phyloP scores from a whole-genome alignment of 1,284 basidiomycete species.

The Sporisorium sorghi region DNA sequence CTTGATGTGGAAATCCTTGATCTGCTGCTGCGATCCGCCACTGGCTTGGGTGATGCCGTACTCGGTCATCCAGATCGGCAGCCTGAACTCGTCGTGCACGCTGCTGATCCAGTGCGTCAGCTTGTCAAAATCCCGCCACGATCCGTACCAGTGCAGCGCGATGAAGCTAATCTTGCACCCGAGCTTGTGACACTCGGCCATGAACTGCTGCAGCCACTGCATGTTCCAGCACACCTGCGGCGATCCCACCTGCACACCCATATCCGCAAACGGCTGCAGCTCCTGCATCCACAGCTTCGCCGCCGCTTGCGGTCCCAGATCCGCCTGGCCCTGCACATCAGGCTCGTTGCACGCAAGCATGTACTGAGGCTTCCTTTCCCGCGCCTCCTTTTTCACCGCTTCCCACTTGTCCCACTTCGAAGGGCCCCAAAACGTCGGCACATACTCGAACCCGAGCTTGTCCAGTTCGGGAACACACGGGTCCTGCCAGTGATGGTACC shows the following conservation, averaged over 20 bases:
- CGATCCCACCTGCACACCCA: constrained; percentile 58
- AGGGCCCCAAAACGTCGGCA: constrained; percentile 65
- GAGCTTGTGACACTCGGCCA: constrained; percentile 49
- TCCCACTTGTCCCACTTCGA: constrained; percentile 54
- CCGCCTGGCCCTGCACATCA: constrained; percentile 58
- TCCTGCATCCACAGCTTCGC: constrained; percentile 60
- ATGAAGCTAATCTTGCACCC: constrained; percentile 62
- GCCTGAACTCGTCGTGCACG: constrained; percentile 45
- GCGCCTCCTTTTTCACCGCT: constrained; percentile 48
- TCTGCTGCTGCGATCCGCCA: constrained; percentile 39
- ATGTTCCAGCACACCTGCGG: constrained; percentile 66
- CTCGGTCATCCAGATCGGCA: constrained; percentile 66
- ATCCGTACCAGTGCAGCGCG: constrained; percentile 68
- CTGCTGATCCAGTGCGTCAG: constrained; percentile 55
- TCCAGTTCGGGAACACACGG: constrained; percentile 31
- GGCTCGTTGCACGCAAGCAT: constrained; percentile 65
- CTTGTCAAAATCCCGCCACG: constrained; percentile 53
- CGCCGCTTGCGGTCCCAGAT: constrained; percentile 53
- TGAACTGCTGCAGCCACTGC: constrained; percentile 62
- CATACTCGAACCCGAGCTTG: constrained; percentile 53
- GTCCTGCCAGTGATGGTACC: constrained; percentile 62
- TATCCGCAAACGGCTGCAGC: constrained; percentile 56
- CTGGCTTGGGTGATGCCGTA: constrained; percentile 59
- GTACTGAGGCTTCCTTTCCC: constrained; percentile 30
- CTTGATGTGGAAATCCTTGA: constrained; percentile 52